Evolutionary conservation across 2,329 filamentous ascomycete genomes (phyloP).

Genomic region (Colletotrichum chrysophilum): DNA sequence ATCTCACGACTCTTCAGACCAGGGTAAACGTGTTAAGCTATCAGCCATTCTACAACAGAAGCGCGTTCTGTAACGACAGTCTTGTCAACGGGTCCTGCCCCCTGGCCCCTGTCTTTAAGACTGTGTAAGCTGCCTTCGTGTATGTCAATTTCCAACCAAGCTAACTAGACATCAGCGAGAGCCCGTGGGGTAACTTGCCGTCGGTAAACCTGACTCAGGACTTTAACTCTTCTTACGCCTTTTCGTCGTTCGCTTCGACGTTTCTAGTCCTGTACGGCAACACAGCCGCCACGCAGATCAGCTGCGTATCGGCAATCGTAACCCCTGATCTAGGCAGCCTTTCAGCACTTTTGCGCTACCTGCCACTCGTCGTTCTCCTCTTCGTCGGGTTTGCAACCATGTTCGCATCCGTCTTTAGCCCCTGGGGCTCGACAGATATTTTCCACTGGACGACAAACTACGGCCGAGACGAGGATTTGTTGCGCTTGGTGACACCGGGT

Average conservation of each 20-base stretch:
- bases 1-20: conserved; percentile 75
- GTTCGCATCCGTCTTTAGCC: conserved; percentile 85
- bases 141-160: neutral
- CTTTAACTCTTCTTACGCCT: conserved; percentile 83
- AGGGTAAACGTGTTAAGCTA: conserved; percentile 80
- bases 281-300: conserved; percentile 64
- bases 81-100: conserved; percentile 73
- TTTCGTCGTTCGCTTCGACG: conserved; percentile 79
- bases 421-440: conserved; percentile 89
- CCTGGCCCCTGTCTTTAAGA: conserved; percentile 72
- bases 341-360: conserved; percentile 71
- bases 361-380: conserved; percentile 80
- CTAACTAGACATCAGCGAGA: neutral
- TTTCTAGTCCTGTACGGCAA: conserved; percentile 81
- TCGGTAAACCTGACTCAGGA: conserved; percentile 77
- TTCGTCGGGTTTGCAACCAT: conserved; percentile 83
- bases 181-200: conserved; percentile 57
- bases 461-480: conserved; percentile 87
- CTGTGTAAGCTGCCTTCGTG: conserved; percentile 33
- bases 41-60: conserved; percentile 62
- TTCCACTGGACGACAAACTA: conserved; percentile 99
- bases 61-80: conserved; percentile 70
- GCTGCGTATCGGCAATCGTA: conserved; percentile 81
- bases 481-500: conserved; percentile 91
- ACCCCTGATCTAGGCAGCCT: conserved; percentile 82